Evolutionary conservation across 1,284 basidiomycete genomes (phyloP), one percentile per base, ranked within the genome.

Genomic region (Hymenochaete sp.): DNA sequence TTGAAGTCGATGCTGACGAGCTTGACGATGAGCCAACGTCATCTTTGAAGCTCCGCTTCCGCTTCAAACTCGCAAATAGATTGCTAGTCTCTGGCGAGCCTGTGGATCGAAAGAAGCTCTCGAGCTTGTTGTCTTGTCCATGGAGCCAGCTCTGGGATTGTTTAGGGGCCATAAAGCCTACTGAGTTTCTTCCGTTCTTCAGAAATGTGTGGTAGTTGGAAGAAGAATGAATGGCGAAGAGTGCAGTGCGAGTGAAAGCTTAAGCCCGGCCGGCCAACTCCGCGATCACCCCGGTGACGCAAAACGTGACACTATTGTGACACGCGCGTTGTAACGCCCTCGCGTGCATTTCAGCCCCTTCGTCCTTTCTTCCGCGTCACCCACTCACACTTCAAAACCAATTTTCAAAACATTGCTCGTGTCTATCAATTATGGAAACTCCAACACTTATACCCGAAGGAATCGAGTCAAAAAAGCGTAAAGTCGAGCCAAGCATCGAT

Each of bases 401-500:
- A n/a, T 35, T 35, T 19, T 35, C 32, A n/a, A 35, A 35, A 35
- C 14, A 16, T n/a, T 6, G 14, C 32, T 35, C 32, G 21, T n/a
- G 21, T 35, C 5, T 19, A 31, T 14, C 24, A 14, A 19, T 49
- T 22, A 40, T 40, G n/a, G 31, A n/a, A n/a, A n/a, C n/a, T n/a
- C n/a, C n/a, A n/a, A n/a, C n/a, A n/a, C n/a, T 41, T 14, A 18
- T 49, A 21, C 37, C 47, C 3, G 47, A 45, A 13, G 47, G 47
- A 16, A 32, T 44, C 16, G 28, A 26, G 18, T 45, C 42, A 21
- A 51, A 51, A 19, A 51, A 51, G 37, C 45, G 49, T 14, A 51
- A 51, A 16, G 38, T 51, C 37, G 49, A 51, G 6, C 41, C n/a
- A 27, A 10, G 32, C 13, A 18, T 16, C 49, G 14, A 38, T 36